Percentiles rank a stretch among this genome's conserved stretches.
Evolutionary conservation across 257 asterid species (phyloP).

Genomic region (Salvia rosmarinus): DNA sequence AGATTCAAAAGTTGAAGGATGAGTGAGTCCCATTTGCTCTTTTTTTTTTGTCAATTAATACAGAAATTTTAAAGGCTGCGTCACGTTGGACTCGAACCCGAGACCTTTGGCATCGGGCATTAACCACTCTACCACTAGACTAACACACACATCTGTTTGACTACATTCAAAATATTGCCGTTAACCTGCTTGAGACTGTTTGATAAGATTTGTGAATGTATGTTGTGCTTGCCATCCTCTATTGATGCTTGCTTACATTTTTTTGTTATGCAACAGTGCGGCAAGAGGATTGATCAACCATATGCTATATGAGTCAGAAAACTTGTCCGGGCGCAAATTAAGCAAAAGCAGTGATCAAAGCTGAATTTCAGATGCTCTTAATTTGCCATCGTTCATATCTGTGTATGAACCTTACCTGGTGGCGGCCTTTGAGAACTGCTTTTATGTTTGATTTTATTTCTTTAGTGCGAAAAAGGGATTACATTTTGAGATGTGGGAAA

Average conservation of each 20-base stretch:
- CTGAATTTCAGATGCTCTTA: not conserved
- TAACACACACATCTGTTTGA: too few relatives aligned
- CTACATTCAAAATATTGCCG: too few relatives aligned
- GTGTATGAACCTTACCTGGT: too few relatives aligned
- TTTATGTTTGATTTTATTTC: not conserved
- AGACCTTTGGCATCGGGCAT: too few relatives aligned
- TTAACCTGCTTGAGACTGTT: not conserved
- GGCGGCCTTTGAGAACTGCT: slow-evolving; percentile 1
- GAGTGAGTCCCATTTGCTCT: slow-evolving; percentile 55
- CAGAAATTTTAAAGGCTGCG: too few relatives aligned
- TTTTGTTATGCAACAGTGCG: slow-evolving; percentile 59
- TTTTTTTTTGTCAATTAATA: too few relatives aligned
- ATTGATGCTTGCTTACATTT: not conserved
- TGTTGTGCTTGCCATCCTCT: not conserved
- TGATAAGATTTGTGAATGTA: not conserved
- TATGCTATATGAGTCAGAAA: slow-evolving; percentile 83
- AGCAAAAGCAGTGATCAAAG: slow-evolving; percentile 47
- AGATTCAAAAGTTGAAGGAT: slow-evolving; percentile 81
- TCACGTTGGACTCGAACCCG: too few relatives aligned
- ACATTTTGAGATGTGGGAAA: not conserved
- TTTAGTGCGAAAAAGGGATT: not conserved
- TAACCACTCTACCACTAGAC: too few relatives aligned
- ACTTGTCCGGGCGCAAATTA: slow-evolving; percentile 69
- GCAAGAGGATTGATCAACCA: slow-evolving; percentile 94
- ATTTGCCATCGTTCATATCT: too few relatives aligned